Evolutionary conservation across 2,329 filamentous ascomycete species (phyloP), one percentile per base, ranked within the genome.

Genomic region (Ophiostoma populinum): DNA sequence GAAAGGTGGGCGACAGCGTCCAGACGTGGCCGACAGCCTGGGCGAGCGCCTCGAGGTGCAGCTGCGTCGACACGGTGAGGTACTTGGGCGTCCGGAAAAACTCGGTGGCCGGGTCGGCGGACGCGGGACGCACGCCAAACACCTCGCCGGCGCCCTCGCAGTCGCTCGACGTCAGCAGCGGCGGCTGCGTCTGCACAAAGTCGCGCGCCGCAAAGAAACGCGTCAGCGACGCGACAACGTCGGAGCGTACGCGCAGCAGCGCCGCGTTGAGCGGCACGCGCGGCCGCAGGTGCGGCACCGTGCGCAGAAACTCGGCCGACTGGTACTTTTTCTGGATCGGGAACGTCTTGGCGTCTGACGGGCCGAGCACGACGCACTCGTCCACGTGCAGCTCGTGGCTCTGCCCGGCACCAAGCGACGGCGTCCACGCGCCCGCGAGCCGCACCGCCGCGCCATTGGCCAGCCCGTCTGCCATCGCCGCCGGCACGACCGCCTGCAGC

Each of bases 311-410:
- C 51, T 95, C 87, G 34, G 79, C 64, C 5, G 77, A 82, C 47
- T 94, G 86, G 47, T 90, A 93, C 57, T 95, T 95, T 57, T 93
- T 93, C 57, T 98, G 90, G 17, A 98, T 72, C 3, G 90, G 90
- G 51, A 82, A 92, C 42, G 76, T 80, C 80, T 77, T 70, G 45
- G 83, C 67, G 59, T 94, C 76, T 34, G 85, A 80, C 26, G 71
- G 60, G 30, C 87, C 90, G 28, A 92, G 57, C 16, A 92, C 54
- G 29, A 70, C 66, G 32, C 90, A 68, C 22, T 65, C 55, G 16
- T 67, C 63, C 37, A 82, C 81, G 49, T 81, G 75, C 33, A 98
- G 65, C 59, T 98, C 90, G 56, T 85, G 74, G 38, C 63, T 72
- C 55, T 92, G 81, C 36, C 69, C 65, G 39, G 67, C 67, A 6